Conservation (phyloP, 108 stramenopile genomes). For the Skeletonema tropicum region DNA sequence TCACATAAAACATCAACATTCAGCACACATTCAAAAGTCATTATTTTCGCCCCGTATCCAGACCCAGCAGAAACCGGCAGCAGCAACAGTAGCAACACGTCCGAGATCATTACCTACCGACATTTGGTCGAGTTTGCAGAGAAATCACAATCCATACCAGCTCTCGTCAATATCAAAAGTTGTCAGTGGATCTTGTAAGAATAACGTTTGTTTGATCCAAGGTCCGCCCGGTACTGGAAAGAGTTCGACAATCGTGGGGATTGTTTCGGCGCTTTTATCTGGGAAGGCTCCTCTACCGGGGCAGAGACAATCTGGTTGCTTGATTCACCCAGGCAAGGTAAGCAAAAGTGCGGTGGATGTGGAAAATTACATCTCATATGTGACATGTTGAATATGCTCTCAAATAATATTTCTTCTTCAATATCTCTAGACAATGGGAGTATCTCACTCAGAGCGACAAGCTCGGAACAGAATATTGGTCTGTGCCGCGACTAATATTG, state of each 20-base stretch:
- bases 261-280: slow-evolving; percentile 69
- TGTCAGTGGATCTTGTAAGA: slow-evolving; percentile 17
- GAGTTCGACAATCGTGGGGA: slow-evolving; percentile 68
- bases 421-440: slow-evolving; percentile 23
- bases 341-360: not conserved
- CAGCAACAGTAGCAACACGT: slow-evolving; percentile 1
- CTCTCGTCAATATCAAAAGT: slow-evolving; percentile 21
- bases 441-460: slow-evolving; percentile 9
- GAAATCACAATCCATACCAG: slow-evolving; percentile 29
- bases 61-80: slow-evolving; percentile 5
- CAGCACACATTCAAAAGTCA: slow-evolving; percentile 46
- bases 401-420: not conserved
- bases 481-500: slow-evolving; percentile 79
- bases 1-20: slow-evolving; percentile 22
- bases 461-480: slow-evolving; percentile 56
- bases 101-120: slow-evolving; percentile 22
- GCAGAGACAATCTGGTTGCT: slow-evolving; percentile 23
- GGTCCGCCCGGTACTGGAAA: slow-evolving; percentile 72
- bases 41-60: slow-evolving; percentile 21
- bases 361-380: not conserved
- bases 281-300: slow-evolving; percentile 48
- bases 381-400: not conserved
- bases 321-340: slow-evolving; percentile 46
- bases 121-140: slow-evolving; percentile 11
- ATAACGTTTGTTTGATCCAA: slow-evolving; percentile 49